These are phyloP conservation scores for Pouteria campechiana DNA, from an alignment of 179 eudicot species.

Conservation along the genomic window DNA sequence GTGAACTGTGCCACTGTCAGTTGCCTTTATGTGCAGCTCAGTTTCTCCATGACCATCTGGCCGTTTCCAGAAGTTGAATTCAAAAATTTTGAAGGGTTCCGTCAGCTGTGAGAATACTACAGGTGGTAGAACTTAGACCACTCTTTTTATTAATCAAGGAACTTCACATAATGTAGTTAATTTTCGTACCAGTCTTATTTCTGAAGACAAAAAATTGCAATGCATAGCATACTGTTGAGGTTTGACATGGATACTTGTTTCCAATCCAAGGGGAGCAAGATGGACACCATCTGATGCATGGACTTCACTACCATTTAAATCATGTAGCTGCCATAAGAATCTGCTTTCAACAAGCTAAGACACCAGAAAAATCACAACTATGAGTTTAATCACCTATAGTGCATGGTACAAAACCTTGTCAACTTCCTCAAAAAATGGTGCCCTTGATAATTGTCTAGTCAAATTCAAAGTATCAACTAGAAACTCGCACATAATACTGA, in stretches of 20 bases:
- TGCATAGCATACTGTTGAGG: conserved; percentile 64
- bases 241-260: conserved; percentile 32
- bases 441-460: no score
- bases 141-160: neutral
- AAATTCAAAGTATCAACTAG: no score
- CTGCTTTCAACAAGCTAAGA: conserved; percentile 77
- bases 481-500: no score
- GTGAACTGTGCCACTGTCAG: conserved; percentile 54
- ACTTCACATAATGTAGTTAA: neutral
- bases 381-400: no score
- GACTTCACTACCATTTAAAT: conserved; percentile 43
- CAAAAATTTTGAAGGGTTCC: conserved; percentile 93
- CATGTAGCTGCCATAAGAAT: conserved; percentile 57
- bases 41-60: conserved; percentile 66
- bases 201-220: conserved; percentile 58
- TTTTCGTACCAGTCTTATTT: conserved; percentile 50
- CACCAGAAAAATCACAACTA: no score
- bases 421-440: no score
- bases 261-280: conserved; percentile 43
- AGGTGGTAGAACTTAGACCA: conserved; percentile 14
- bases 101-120: conserved; percentile 57
- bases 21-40: conserved; percentile 43
- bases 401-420: no score
- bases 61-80: conserved; percentile 89
- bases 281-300: conserved; percentile 47